Evolutionary conservation across 805 yeast genomes (phyloP).

Genomic region (Saccharomycopsis fodiens): DNA sequence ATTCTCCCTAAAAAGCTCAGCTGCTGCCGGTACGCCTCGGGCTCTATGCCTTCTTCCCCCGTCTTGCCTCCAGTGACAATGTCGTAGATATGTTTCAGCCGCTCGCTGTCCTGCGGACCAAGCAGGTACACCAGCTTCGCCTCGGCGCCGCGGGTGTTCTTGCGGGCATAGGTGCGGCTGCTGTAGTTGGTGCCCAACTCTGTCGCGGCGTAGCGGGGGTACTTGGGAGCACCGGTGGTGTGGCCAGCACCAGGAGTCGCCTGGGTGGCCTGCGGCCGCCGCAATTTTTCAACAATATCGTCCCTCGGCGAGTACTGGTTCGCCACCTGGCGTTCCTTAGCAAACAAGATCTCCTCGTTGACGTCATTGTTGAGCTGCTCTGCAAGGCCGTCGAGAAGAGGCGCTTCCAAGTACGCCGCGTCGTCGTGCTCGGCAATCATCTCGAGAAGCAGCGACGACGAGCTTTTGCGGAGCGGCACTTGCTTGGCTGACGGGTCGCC

Average conservation of each 20-base stretch:
- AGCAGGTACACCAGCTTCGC: neutral
- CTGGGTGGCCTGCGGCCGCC: neutral
- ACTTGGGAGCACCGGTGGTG: too few species aligned
- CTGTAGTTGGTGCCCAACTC: slow-evolving; percentile 7
- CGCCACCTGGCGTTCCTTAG: slow-evolving; percentile 1
- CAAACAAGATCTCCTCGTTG: slow-evolving; percentile 11
- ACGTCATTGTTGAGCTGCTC: slow-evolving; percentile 18
- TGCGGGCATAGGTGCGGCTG: slow-evolving; percentile 4
- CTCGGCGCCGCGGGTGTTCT: neutral
- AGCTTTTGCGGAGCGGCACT: neutral
- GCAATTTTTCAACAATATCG: neutral
- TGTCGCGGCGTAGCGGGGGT: slow-evolving; percentile 6
- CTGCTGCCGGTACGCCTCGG: neutral
- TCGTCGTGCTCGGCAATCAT: slow-evolving; percentile 7
- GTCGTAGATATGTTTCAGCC: slow-evolving; percentile 5
- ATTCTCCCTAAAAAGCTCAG: neutral
- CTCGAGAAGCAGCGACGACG: neutral
- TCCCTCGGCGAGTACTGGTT: neutral
- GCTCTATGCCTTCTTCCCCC: neutral
- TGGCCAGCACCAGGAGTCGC: too few species aligned
- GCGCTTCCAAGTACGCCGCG: slow-evolving; percentile 3
- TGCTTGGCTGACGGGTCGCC: neutral
- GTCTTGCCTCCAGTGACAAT: slow-evolving; percentile 1
- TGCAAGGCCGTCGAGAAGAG: slow-evolving; percentile 8
- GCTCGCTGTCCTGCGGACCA: neutral